These are phyloP conservation scores for Sclerospora graminicola DNA, from an alignment of 352 stramenopile species.

Conservation along the genomic window DNA sequence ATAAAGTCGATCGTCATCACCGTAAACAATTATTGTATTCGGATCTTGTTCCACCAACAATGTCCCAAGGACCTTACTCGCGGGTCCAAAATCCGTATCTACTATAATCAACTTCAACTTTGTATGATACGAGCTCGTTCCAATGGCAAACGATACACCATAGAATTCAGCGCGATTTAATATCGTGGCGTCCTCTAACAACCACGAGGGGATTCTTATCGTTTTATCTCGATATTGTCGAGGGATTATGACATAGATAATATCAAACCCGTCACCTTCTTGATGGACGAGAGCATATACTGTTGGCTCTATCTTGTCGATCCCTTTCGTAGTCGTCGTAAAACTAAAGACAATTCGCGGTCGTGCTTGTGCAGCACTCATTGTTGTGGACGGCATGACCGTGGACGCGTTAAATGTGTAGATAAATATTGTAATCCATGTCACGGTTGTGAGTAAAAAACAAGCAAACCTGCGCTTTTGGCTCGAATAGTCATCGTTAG, in stretches of 20 bases:
- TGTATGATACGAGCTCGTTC: conserved; percentile 24
- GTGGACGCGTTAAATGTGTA: conserved; percentile 28
- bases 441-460: conserved; percentile 18
- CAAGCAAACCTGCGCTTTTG: conserved; percentile 17
- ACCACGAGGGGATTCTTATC: conserved; percentile 34
- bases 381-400: conserved; percentile 3
- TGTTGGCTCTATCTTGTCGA: conserved; percentile 25
- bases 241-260: conserved; percentile 40
- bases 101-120: conserved; percentile 28
- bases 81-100: conserved; percentile 43
- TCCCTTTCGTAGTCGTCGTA: conserved; percentile 30
- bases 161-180: conserved; percentile 19
- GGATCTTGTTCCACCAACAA: conserved; percentile 41
- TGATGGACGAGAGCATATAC: conserved; percentile 32
- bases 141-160: conserved; percentile 24
- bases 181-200: conserved; percentile 10
- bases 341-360: conserved; percentile 51
- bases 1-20: conserved; percentile 39
- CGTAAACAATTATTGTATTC: conserved; percentile 53
- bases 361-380: conserved; percentile 12
- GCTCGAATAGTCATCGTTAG: conserved; percentile 2
- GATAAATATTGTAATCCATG: conserved; percentile 30
- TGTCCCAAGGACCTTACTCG: conserved; percentile 40
- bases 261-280: conserved; percentile 29
- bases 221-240: conserved; percentile 22